These are phyloP conservation scores for Suhomyces maxii DNA, from an alignment of 1,139 yeast genomes.

Conservation along the genomic window DNA sequence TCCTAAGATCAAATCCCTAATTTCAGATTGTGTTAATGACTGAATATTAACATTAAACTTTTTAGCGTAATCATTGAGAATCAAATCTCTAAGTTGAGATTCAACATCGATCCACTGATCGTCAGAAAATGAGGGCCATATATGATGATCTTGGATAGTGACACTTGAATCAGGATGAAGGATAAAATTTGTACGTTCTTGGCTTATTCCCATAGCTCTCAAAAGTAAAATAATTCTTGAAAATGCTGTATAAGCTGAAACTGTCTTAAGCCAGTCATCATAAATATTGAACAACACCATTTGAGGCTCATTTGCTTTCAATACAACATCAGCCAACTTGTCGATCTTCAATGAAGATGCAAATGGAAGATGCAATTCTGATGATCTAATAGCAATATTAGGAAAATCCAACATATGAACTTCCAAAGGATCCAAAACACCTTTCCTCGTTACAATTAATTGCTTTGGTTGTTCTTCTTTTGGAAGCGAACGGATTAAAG, in stretches of 20 bases:
- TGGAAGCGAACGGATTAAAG: slow-evolving; percentile 83
- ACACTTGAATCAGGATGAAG: slow-evolving; percentile 74
- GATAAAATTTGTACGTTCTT: slow-evolving; percentile 74
- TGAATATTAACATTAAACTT: slow-evolving; percentile 84
- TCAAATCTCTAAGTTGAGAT: slow-evolving; percentile 81
- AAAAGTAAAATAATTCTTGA: slow-evolving; percentile 79
- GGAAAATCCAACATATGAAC: slow-evolving; percentile 98
- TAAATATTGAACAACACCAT: slow-evolving; percentile 88
- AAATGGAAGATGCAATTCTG: slow-evolving; percentile 89
- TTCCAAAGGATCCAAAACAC: slow-evolving; percentile 91
- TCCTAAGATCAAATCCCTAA: slow-evolving; percentile 90
- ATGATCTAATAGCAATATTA: slow-evolving; percentile 82
- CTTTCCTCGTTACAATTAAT: slow-evolving; percentile 84
- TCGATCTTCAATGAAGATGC: slow-evolving; percentile 83
- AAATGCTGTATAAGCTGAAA: slow-evolving; percentile 91
- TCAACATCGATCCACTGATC: slow-evolving; percentile 95
- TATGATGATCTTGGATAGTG: slow-evolving; percentile 71
- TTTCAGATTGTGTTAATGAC: slow-evolving; percentile 88
- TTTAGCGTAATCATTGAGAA: slow-evolving; percentile 80
- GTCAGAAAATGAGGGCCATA: slow-evolving; percentile 89
- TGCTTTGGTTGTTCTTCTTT: slow-evolving; percentile 94
- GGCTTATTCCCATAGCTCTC: slow-evolving; percentile 76
- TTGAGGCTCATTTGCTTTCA: slow-evolving; percentile 88
- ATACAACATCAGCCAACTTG: slow-evolving; percentile 73
- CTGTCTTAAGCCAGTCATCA: slow-evolving; percentile 88